Evolutionary conservation across 345 rosid genomes (phyloP).

Genomic region (Capsella bursapastoris): DNA sequence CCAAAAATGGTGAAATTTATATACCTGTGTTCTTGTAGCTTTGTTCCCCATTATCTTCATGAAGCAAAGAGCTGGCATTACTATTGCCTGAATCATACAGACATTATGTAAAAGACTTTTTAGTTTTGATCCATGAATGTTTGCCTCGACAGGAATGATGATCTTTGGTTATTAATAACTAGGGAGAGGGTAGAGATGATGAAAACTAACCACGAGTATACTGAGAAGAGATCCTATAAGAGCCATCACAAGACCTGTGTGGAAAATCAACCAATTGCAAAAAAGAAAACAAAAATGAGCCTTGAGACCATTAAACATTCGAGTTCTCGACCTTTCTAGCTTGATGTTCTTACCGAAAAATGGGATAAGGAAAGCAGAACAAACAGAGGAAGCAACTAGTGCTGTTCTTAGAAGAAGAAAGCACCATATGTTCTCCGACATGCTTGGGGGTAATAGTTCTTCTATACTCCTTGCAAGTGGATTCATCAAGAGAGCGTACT

Average conservation of each 20-base stretch:
- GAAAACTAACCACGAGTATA: constrained; percentile 70
- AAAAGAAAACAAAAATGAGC: neutral
- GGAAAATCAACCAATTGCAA: constrained; percentile 4
- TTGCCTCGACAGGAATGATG: neutral
- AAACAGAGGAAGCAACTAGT: constrained; percentile 81
- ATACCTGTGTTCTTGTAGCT: constrained; percentile 76
- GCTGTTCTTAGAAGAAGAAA: constrained; percentile 69
- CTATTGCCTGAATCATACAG: constrained; percentile 61
- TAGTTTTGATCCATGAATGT: constrained; percentile 16
- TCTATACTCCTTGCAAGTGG: constrained; percentile 92
- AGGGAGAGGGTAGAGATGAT: constrained; percentile 3
- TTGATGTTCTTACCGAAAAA: constrained; percentile 68
- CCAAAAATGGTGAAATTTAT: neutral
- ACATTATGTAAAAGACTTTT: neutral
- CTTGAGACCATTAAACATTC: constrained; percentile 9
- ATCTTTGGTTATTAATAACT: neutral
- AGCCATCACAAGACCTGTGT: constrained; percentile 87
- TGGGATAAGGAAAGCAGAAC: constrained; percentile 80
- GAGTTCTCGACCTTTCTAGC: neutral
- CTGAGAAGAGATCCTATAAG: constrained; percentile 88
- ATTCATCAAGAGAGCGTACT: constrained; percentile 83
- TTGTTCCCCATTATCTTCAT: constrained; percentile 69
- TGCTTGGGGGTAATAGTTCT: constrained; percentile 70
- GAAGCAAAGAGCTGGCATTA: constrained; percentile 82
- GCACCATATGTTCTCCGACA: constrained; percentile 61